Conservation (phyloP, 2,329 filamentous ascomycete genomes). For the Trichoderma sp. region DNA sequence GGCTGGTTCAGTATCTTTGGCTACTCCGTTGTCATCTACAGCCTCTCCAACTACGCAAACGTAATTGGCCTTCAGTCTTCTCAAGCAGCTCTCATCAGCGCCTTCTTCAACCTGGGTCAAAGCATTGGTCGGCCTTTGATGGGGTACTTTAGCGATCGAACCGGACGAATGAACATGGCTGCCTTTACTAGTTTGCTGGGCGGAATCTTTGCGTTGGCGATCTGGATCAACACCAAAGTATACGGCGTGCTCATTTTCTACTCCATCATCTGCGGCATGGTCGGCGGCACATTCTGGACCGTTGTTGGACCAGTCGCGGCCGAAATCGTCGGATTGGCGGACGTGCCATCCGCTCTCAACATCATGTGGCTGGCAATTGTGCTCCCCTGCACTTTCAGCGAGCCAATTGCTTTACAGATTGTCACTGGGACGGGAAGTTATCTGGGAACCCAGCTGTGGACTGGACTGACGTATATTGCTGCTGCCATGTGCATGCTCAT, state of each 20-base stretch:
- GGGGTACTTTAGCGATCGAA: conserved; percentile 69
- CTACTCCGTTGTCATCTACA: conserved; percentile 77
- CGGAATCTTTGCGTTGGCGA: conserved; percentile 65
- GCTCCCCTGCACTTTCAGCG: conserved; percentile 68
- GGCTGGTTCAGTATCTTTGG: conserved; percentile 72
- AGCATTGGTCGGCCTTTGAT: conserved; percentile 71
- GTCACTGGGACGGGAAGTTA: conserved; percentile 49
- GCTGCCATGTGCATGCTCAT: conserved; percentile 42
- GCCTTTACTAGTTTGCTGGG: conserved; percentile 63
- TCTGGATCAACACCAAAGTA: conserved; percentile 69
- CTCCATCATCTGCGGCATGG: conserved; percentile 67
- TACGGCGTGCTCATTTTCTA: conserved; percentile 73
- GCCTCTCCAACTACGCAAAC: conserved; percentile 70
- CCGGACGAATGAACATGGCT: conserved; percentile 75
- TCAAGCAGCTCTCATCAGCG: conserved; percentile 71
- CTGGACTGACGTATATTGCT: conserved; percentile 61
- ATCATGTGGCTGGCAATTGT: conserved; percentile 72
- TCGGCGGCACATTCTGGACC: conserved; percentile 72
- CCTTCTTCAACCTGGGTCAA: conserved; percentile 68
- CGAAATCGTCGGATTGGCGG: conserved; percentile 70
- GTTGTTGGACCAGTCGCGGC: conserved; percentile 69
- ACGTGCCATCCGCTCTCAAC: conserved; percentile 68
- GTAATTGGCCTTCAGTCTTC: conserved; percentile 65
- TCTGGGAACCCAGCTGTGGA: conserved; percentile 58
- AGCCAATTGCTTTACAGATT: conserved; percentile 64